Evolutionary conservation across 2,329 filamentous ascomycete species (phyloP).

Genomic region (Lecanicillium sp.): DNA sequence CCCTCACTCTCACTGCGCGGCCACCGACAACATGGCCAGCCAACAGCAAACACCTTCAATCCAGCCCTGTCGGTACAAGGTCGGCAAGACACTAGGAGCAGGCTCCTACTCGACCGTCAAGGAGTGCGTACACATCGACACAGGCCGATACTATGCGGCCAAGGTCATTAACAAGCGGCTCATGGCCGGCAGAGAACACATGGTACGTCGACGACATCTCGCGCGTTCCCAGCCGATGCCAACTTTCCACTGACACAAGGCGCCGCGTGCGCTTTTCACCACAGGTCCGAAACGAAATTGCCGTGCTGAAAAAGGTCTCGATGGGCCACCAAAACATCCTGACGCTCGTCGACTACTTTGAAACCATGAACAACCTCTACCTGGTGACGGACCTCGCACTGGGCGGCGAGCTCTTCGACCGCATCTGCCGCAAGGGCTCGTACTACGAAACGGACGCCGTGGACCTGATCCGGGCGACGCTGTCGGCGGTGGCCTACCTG

Average conservation of each 20-base stretch:
- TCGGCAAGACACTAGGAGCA: slow-evolving; percentile 92
- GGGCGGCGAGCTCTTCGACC: slow-evolving; percentile 94
- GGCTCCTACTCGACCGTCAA: slow-evolving; percentile 98
- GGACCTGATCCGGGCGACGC: slow-evolving; percentile 85
- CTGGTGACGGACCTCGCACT: slow-evolving; percentile 94
- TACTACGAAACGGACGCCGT: slow-evolving; percentile 98
- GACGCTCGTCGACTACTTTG: slow-evolving; percentile 97
- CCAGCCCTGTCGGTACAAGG: slow-evolving; percentile 96
- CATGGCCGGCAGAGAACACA: slow-evolving; percentile 96
- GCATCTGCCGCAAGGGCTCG: slow-evolving; percentile 95
- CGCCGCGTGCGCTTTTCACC: too few relatives aligned
- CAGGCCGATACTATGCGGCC: slow-evolving; percentile 93
- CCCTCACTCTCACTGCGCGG: too few relatives aligned
- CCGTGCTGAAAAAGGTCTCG: slow-evolving; percentile 93
- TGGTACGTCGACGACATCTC: slow-evolving; percentile 51
- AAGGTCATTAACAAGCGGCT: slow-evolving; percentile 99
- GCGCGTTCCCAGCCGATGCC: too few relatives aligned
- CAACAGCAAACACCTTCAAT: slow-evolving; percentile 51
- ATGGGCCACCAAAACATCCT: slow-evolving; percentile 99
- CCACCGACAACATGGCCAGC: slow-evolving; percentile 14
- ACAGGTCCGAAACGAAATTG: slow-evolving; percentile 94
- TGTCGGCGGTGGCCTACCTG: slow-evolving; percentile 96
- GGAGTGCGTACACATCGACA: slow-evolving; percentile 98
- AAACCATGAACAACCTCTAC: slow-evolving; percentile 99
- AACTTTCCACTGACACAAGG: too few relatives aligned